A percentile compares a stretch with the other conserved stretches of the same genome.
Conservation (phyloP, 768 basidiomycete genomes). For the Naganishia onofrii region DNA sequence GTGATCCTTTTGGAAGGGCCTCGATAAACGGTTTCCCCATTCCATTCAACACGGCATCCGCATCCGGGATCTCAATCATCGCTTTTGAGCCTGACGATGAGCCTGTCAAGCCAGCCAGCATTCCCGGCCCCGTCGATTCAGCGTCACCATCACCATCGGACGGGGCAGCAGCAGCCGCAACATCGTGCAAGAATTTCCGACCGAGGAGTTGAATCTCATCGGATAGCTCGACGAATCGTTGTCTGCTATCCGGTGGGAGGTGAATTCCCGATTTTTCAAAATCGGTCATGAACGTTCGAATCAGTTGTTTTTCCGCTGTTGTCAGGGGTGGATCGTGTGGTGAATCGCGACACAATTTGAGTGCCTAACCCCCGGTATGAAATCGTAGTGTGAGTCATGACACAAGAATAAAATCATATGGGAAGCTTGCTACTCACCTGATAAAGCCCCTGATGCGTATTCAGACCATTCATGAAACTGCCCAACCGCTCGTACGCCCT, state of each 20-base stretch:
- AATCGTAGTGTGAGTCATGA: too few relatives aligned
- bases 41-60: conserved; percentile 43
- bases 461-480: conserved; percentile 95
- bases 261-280: conserved; percentile 97
- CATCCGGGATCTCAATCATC: conserved; percentile 47
- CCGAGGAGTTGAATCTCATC: conserved; percentile 85
- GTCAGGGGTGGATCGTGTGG: conserved; percentile 40
- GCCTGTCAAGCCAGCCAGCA: neutral
- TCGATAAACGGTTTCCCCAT: conserved; percentile 49
- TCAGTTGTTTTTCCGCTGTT: conserved; percentile 56
- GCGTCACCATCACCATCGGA: neutral
- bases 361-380: too few relatives aligned
- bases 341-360: conserved; percentile 45
- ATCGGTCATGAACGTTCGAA: conserved; percentile 90
- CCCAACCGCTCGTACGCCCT: conserved; percentile 85
- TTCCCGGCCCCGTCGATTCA: neutral
- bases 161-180: conserved; percentile 37
- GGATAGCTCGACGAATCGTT: conserved; percentile 81
- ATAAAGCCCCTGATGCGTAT: conserved; percentile 87
- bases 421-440: conserved; percentile 76
- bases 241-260: conserved; percentile 71
- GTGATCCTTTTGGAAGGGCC: conserved; percentile 35
- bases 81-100: neutral
- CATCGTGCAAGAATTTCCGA: conserved; percentile 74
- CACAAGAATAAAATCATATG: too few relatives aligned